Conservation (phyloP, 1,284 basidiomycete species). For the Flammula alnicola region DNA sequence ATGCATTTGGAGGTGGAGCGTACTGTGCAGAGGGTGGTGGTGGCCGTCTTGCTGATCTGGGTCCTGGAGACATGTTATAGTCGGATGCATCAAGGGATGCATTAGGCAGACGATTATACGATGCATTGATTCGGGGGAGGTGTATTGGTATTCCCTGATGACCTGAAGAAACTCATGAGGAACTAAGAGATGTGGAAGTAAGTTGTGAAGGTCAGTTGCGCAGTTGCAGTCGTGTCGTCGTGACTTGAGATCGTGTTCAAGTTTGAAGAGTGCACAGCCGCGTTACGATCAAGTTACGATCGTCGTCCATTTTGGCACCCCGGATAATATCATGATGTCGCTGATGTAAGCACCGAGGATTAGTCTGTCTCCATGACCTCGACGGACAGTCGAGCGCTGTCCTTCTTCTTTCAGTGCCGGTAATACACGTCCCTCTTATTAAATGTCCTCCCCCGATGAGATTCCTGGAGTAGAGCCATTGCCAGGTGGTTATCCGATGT, state of each 20-base stretch:
- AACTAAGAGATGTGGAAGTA: neutral
- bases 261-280: neutral
- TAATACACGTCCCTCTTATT: constrained; percentile 11
- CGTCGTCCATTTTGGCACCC: neutral
- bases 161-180: constrained; percentile 54
- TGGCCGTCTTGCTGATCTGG: constrained; percentile 35
- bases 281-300: neutral
- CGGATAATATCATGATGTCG: neutral
- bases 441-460: constrained; percentile 17
- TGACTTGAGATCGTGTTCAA: neutral
- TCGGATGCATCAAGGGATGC: constrained; percentile 33
- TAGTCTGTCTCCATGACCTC: constrained; percentile 20
- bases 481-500: constrained; percentile 48
- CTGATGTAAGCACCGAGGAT: constrained; percentile 21
- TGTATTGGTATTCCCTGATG: constrained; percentile 41
- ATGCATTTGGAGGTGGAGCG: constrained; percentile 44
- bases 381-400: too few relatives aligned
- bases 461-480: constrained; percentile 9
- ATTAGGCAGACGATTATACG: constrained; percentile 53
- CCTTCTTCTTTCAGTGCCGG: constrained; percentile 6
- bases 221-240: neutral
- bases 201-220: neutral
- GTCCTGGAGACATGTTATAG: constrained; percentile 31
- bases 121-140: constrained; percentile 40
- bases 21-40: constrained; percentile 45